Evolutionary conservation across 1,284 basidiomycete species (phyloP), one percentile per base, ranked within the genome.

Genomic region (Tranzscheliella williamsii): DNA sequence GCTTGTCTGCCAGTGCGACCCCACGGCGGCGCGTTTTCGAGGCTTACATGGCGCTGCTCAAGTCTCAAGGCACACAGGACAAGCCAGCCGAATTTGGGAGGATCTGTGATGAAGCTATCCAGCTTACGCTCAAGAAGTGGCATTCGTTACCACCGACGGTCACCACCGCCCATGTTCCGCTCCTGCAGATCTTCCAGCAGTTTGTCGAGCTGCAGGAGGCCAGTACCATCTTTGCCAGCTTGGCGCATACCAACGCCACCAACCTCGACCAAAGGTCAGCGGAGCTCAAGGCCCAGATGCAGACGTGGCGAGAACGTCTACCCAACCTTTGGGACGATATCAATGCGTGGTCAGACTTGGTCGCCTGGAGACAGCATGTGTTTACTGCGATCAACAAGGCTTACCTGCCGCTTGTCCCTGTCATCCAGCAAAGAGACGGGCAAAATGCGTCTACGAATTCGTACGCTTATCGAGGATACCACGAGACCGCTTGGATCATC

Each of bases 401-500:
- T 0, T 99, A 98, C 70, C 86, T 98, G 38, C 95, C 95, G 6
- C 84, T 98, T 12, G 70, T 75, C 15, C 68, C 73, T 9, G 60
- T 73, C 18, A 67, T 72, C 24, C 72, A 74, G 61, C 67, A 67
- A 42, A 88, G 84, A 55, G 76, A 75, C 23, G 70, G 67, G 7
- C 90, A 87, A 55, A 70, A 70, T 33, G 71, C 71, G 6, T 69
- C 67, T 24, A 81, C 81, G 22, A 80, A 80, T 27, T 97, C 93
- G 2, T 91, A 87, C 75, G 95, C 94, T 4, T 98, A 92, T 79
- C 85, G 96, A 44, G 96, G 95, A n/a, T 98, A 91, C 78, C 96
- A 99, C 76, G 95, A 98, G 82, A 98, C 93, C 0, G 95, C 95
- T 4, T 99, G 95, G 96, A 98, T 97, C 78, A 97, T 98, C 82